phyloP scores from a whole-genome alignment of 345 rosid species.

The Brassica incana region DNA sequence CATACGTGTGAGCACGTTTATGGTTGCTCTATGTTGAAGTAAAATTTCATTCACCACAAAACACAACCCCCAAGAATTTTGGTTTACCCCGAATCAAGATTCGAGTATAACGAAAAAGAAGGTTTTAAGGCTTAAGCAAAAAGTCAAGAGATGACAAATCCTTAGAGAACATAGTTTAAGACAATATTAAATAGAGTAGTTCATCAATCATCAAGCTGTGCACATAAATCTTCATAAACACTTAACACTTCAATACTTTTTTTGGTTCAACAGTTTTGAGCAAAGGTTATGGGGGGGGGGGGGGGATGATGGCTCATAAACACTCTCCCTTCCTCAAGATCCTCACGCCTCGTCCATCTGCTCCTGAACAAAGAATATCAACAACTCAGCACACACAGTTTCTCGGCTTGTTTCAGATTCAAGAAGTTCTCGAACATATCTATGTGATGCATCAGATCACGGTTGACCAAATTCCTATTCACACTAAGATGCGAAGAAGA shows the following conservation, averaged over 20 bases:
- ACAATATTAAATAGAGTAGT: constrained; percentile 13
- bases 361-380: constrained; percentile 24
- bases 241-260: background rate
- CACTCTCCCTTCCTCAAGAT: constrained; percentile 7
- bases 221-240: constrained; percentile 39
- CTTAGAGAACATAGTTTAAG: constrained; percentile 6
- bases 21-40: constrained; percentile 1
- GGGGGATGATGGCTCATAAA: constrained; percentile 13
- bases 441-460: background rate
- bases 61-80: background rate
- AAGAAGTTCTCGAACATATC: background rate
- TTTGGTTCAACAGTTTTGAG: background rate
- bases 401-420: background rate
- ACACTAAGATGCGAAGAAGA: no score
- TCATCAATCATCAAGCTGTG: constrained; percentile 35
- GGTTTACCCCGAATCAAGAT: background rate
- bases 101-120: background rate
- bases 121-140: constrained; percentile 7
- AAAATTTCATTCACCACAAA: background rate
- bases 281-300: constrained; percentile 5
- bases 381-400: constrained; percentile 18
- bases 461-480: background rate
- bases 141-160: constrained; percentile 5
- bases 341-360: constrained; percentile 46
- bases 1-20: constrained; percentile 7